Evolutionary conservation across 768 basidiomycete genomes (phyloP).

Genomic region (Boletus rufocinnamomeus): DNA sequence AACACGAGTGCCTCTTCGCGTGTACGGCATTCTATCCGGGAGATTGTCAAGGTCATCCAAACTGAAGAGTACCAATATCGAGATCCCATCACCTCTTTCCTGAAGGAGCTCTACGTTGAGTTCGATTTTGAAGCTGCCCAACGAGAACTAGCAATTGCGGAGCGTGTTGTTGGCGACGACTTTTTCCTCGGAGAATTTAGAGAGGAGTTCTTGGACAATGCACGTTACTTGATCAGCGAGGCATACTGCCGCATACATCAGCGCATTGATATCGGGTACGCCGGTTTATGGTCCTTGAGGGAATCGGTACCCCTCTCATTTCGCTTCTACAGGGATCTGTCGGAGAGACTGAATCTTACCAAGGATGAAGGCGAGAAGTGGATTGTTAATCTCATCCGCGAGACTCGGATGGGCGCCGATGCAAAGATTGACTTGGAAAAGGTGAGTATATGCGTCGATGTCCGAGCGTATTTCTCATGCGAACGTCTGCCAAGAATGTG

Average conservation of each 20-base stretch:
- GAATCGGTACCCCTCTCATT: not conserved
- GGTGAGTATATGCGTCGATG: conserved; percentile 40
- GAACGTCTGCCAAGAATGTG: conserved; percentile 68
- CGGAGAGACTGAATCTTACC: conserved; percentile 90
- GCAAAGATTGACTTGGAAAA: conserved; percentile 98
- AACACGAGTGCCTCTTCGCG: conserved; percentile 58
- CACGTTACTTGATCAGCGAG: conserved; percentile 93
- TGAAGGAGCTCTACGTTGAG: conserved; percentile 91
- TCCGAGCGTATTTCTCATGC: conserved; percentile 3
- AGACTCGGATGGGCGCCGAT: conserved; percentile 94
- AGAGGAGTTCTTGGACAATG: conserved; percentile 96
- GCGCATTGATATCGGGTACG: conserved; percentile 82
- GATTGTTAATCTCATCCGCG: conserved; percentile 98
- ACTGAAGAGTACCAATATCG: conserved; percentile 95
- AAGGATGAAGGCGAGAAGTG: conserved; percentile 97
- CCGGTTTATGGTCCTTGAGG: conserved; percentile 2
- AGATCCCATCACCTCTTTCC: conserved; percentile 91
- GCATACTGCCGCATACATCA: conserved; percentile 98
- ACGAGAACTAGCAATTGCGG: conserved; percentile 72
- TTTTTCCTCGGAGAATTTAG: conserved; percentile 92
- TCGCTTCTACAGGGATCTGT: conserved; percentile 67
- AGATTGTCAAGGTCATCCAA: conserved; percentile 91
- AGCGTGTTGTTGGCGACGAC: conserved; percentile 83
- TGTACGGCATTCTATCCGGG: conserved; percentile 84
- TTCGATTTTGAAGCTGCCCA: conserved; percentile 98